phyloP scores from a whole-genome alignment of 306 rosid genomes.

The Inga leiocalycina region DNA sequence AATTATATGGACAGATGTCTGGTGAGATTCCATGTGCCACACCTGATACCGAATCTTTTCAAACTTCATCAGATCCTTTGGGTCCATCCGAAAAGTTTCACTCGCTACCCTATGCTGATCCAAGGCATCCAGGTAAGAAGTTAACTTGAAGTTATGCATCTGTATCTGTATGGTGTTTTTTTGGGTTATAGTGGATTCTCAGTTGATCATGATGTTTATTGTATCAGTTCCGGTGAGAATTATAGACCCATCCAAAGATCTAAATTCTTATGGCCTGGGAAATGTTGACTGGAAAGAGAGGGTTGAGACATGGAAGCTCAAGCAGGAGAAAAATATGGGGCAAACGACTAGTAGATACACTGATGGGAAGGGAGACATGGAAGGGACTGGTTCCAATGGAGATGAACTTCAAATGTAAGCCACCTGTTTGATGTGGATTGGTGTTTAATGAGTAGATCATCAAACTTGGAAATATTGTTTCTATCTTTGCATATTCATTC shows the following conservation, averaged over 20 bases:
- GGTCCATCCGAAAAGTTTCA: slow-evolving; percentile 77
- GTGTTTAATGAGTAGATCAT: slow-evolving; percentile 20
- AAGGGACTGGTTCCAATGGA: slow-evolving; percentile 98
- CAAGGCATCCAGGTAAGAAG: slow-evolving; percentile 85
- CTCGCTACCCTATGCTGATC: slow-evolving; percentile 70
- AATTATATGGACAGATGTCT: slow-evolving; percentile 61
- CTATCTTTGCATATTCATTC: neutral
- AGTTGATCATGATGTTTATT: slow-evolving; percentile 30
- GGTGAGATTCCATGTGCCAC: slow-evolving; percentile 92
- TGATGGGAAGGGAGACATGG: slow-evolving; percentile 94
- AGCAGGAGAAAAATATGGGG: slow-evolving; percentile 86
- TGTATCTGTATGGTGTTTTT: neutral
- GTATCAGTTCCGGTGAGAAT: slow-evolving; percentile 85
- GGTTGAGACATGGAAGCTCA: slow-evolving; percentile 98
- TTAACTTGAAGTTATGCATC: slow-evolving; percentile 21
- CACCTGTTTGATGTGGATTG: neutral
- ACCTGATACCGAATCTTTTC: slow-evolving; percentile 88
- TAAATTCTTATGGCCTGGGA: slow-evolving; percentile 95
- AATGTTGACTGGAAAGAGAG: slow-evolving; percentile 99
- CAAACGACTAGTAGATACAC: slow-evolving; percentile 73
- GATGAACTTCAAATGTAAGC: slow-evolving; percentile 96
- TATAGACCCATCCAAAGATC: slow-evolving; percentile 94
- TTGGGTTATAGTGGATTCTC: slow-evolving; percentile 17
- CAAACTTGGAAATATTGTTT: slow-evolving; percentile 5
- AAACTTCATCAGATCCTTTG: slow-evolving; percentile 93